phyloP scores from a whole-genome alignment of 2,329 filamentous ascomycete species.

The Ophiobolus disseminans region DNA sequence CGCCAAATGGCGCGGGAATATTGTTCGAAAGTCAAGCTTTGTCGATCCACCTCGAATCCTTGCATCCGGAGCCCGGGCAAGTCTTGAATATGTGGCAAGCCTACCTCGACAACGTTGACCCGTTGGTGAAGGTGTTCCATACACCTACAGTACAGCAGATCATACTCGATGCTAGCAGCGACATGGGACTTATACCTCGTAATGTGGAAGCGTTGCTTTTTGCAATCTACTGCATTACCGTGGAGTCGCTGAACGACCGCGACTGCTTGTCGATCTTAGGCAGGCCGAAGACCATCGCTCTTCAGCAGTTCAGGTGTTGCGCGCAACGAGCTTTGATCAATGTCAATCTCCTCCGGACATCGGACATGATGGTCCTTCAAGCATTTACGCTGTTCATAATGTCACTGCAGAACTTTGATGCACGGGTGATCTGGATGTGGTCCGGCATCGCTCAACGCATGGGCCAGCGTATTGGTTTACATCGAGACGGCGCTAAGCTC shows the following conservation, averaged over 20 bases:
- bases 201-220: slow-evolving; percentile 62
- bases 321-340: slow-evolving; percentile 71
- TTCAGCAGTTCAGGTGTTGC: slow-evolving; percentile 63
- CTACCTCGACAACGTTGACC: slow-evolving; percentile 77
- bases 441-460: slow-evolving; percentile 68
- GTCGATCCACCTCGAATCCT: slow-evolving; percentile 28
- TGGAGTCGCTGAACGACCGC: slow-evolving; percentile 62
- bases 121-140: slow-evolving; percentile 75
- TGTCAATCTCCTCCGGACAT: slow-evolving; percentile 70
- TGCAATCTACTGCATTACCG: slow-evolving; percentile 37
- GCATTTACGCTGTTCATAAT: slow-evolving; percentile 72
- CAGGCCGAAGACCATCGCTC: slow-evolving; percentile 60
- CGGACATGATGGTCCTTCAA: slow-evolving; percentile 70
- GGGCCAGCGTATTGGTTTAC: slow-evolving; percentile 66
- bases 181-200: slow-evolving; percentile 62
- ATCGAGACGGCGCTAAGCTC: slow-evolving; percentile 63
- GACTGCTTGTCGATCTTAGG: slow-evolving; percentile 63
- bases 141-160: slow-evolving; percentile 71
- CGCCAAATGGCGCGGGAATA: slow-evolving; percentile 19
- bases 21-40: slow-evolving; percentile 26
- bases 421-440: slow-evolving; percentile 68
- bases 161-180: slow-evolving; percentile 67
- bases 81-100: slow-evolving; percentile 77
- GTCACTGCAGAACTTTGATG: slow-evolving; percentile 53
- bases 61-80: slow-evolving; percentile 70